Conservation (phyloP, 108 stramenopile species). For the Cyclotella kingstonii region DNA sequence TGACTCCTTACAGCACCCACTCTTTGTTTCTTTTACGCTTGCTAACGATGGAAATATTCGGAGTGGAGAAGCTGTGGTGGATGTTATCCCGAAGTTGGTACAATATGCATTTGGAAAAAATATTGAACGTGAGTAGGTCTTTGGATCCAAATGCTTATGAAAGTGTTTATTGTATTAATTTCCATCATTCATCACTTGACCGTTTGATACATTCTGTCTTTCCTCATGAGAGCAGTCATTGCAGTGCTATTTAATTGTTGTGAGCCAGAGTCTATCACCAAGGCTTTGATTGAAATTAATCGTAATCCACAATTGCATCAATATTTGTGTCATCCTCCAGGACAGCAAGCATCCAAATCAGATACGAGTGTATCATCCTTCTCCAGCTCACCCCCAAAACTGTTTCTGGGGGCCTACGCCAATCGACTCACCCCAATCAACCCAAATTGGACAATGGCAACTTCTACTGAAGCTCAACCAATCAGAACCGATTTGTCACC, state of each 20-base stretch:
- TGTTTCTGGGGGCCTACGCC: slow-evolving; percentile 79
- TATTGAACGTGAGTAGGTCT: slow-evolving; percentile 40
- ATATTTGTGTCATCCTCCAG: slow-evolving; percentile 19
- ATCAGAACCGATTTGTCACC: slow-evolving; percentile 71
- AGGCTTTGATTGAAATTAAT: slow-evolving; percentile 51
- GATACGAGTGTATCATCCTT: background rate
- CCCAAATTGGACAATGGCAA: slow-evolving; percentile 72
- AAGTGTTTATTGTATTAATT: background rate
- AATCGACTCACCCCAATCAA: slow-evolving; percentile 74
- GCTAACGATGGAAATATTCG: slow-evolving; percentile 52
- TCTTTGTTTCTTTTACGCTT: slow-evolving; percentile 77
- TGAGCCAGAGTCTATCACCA: slow-evolving; percentile 77
- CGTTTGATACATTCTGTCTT: background rate
- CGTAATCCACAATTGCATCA: slow-evolving; percentile 24
- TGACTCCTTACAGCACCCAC: slow-evolving; percentile 26
- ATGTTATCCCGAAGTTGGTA: slow-evolving; percentile 42
- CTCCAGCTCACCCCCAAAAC: slow-evolving; percentile 5
- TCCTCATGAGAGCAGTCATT: slow-evolving; percentile 6
- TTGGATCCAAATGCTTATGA: background rate
- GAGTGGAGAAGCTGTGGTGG: slow-evolving; percentile 50
- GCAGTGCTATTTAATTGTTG: slow-evolving; percentile 81
- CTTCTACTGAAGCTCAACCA: slow-evolving; percentile 69
- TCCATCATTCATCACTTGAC: background rate
- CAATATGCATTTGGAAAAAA: slow-evolving; percentile 12
- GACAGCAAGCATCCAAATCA: background rate